These are phyloP conservation scores for Vararia minispora DNA, from an alignment of 768 basidiomycete species.

Conservation along the genomic window DNA sequence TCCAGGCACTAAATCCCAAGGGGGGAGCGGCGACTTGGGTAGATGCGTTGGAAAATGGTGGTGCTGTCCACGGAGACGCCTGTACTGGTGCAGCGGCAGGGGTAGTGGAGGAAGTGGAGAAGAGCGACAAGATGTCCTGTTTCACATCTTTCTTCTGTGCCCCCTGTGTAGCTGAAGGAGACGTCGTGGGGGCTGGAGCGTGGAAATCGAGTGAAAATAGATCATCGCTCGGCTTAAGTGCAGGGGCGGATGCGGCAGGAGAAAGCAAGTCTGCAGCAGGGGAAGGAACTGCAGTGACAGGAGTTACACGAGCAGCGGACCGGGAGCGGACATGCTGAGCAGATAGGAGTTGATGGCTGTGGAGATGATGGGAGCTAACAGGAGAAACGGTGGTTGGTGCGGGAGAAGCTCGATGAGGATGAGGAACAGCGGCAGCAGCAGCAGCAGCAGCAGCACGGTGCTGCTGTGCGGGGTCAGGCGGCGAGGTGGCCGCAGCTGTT, in stretches of 20 bases:
- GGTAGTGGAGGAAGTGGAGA: slow-evolving; percentile 32
- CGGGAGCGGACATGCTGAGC: slow-evolving; percentile 10
- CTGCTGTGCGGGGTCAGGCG: slow-evolving; percentile 6
- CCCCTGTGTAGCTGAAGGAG: slow-evolving; percentile 18
- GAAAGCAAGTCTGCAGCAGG: slow-evolving; percentile 12
- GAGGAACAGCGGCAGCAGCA: slow-evolving; percentile 3
- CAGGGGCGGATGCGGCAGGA: slow-evolving; percentile 19
- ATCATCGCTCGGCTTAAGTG: slow-evolving; percentile 31
- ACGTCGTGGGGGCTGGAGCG: slow-evolving; percentile 33
- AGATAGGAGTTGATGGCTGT: slow-evolving; percentile 47
- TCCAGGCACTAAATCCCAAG: too few species aligned
- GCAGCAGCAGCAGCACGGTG: slow-evolving; percentile 6
- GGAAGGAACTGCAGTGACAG: background rate
- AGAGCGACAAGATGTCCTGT: slow-evolving; percentile 78
- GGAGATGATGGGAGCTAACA: slow-evolving; percentile 31
- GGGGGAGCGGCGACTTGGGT: too few species aligned
- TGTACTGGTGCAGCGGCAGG: slow-evolving; percentile 18
- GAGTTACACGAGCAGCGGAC: background rate
- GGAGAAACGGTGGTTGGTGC: slow-evolving; percentile 14
- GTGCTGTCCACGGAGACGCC: slow-evolving; percentile 2
- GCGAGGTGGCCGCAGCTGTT: slow-evolving; percentile 10
- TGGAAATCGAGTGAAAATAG: slow-evolving; percentile 85
- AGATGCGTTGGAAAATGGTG: slow-evolving; percentile 9
- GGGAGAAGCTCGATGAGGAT: too few species aligned
- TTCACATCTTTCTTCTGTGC: slow-evolving; percentile 61